Conservation (phyloP, 805 yeast genomes). For the Cyberlindnera petersonii region DNA sequence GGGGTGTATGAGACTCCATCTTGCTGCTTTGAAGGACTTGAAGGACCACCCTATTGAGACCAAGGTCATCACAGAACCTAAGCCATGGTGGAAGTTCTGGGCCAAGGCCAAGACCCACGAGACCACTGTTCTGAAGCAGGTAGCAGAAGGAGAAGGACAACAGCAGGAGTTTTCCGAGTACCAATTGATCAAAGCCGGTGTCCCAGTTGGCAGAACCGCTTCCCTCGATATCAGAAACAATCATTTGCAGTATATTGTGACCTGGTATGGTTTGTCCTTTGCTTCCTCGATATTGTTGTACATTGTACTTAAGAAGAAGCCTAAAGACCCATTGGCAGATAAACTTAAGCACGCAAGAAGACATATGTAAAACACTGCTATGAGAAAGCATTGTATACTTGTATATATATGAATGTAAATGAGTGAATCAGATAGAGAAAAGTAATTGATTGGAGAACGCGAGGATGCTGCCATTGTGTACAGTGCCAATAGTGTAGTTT, state of each 20-base stretch:
- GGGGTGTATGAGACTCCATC: constrained; percentile 66
- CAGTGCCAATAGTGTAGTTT: constrained; percentile 3
- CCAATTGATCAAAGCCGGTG: constrained; percentile 75
- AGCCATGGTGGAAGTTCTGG: constrained; percentile 31
- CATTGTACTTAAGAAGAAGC: constrained; percentile 44
- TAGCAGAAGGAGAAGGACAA: constrained; percentile 17
- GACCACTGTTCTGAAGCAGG: constrained; percentile 4
- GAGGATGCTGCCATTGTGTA: constrained; percentile 8
- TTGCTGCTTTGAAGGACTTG: constrained; percentile 68
- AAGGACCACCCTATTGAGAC: constrained; percentile 54
- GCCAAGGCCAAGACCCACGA: constrained; percentile 12
- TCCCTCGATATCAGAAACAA: constrained; percentile 79
- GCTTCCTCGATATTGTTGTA: constrained; percentile 66
- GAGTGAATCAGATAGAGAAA: not conserved
- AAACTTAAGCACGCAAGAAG: constrained; percentile 48
- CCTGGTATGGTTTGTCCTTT: constrained; percentile 89
- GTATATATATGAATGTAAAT: not conserved
- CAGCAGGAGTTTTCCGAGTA: constrained; percentile 43
- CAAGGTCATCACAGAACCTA: constrained; percentile 26
- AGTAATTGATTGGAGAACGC: not conserved
- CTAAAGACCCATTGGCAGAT: constrained; percentile 39
- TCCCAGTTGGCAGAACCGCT: constrained; percentile 85
- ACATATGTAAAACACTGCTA: constrained; percentile 27
- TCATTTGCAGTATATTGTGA: constrained; percentile 85
- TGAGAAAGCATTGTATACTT: not conserved